Percentiles rank a stretch among this genome's conserved stretches.
phyloP scores from a whole-genome alignment of 371 early-diverging fungal species.

The Lichtheimia ramosa region DNA sequence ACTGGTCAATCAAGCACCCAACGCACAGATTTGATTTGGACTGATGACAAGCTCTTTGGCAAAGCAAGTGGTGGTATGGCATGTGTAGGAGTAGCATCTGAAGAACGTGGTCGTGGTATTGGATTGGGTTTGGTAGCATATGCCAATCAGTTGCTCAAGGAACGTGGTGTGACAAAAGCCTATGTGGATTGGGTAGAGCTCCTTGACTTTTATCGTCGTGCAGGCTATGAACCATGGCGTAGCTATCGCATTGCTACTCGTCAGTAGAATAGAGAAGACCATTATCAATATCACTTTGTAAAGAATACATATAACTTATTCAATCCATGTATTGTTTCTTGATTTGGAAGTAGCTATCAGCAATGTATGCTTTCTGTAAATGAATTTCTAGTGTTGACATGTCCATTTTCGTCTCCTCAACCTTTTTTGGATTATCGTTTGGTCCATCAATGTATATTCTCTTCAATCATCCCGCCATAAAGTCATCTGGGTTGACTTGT shows the following conservation, averaged over 20 bases:
- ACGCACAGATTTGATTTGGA: slow-evolving; percentile 43
- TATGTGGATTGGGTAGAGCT: slow-evolving; percentile 55
- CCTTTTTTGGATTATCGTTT: no score
- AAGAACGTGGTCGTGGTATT: slow-evolving; percentile 44
- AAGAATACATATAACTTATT: no score
- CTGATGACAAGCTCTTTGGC: slow-evolving; percentile 27
- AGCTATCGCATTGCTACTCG: slow-evolving; percentile 30
- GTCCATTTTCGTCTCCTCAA: no score
- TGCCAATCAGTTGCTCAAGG: slow-evolving; percentile 34
- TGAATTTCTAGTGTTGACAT: no score
- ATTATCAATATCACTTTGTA: no score
- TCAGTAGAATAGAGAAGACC: no score
- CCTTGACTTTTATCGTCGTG: slow-evolving; percentile 40
- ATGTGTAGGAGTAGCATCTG: slow-evolving; percentile 45
- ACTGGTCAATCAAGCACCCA: slow-evolving; percentile 26
- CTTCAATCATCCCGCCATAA: no score
- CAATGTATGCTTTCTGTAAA: no score
- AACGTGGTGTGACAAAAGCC: slow-evolving; percentile 34
- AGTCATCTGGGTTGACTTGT: no score
- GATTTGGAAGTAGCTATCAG: no score
- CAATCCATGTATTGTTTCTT: no score
- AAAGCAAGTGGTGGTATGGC: slow-evolving; percentile 44
- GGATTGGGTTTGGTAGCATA: slow-evolving; percentile 41
- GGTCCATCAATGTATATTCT: no score
- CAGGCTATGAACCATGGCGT: slow-evolving; percentile 44